Evolutionary conservation across 2,329 filamentous ascomycete genomes (phyloP).

Genomic region (Calonectria pseudoturangicola): DNA sequence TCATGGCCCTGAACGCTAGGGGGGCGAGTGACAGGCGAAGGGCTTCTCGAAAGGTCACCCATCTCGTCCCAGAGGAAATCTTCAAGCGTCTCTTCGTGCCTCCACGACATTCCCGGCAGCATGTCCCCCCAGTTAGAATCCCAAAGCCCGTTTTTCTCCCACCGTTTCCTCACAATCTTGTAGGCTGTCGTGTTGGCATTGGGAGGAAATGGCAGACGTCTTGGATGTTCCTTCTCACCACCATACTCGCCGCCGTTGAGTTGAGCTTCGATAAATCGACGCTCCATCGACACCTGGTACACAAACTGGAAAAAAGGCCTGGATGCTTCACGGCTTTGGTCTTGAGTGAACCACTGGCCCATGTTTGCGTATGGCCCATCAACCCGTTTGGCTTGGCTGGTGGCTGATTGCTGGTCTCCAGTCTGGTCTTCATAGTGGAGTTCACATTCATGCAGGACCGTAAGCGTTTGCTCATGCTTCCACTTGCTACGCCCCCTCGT

Average conservation of each 20-base stretch:
- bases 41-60: too few relatives aligned
- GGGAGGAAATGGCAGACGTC: background rate
- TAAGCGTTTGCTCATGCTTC: background rate
- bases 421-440: background rate
- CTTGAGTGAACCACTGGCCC: background rate
- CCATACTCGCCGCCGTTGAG: background rate
- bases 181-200: constrained; percentile 10
- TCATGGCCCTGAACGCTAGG: too few relatives aligned
- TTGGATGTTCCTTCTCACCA: too few relatives aligned
- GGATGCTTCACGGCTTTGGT: background rate
- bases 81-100: background rate
- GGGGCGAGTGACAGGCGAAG: background rate
- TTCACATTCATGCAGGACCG: background rate
- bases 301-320: constrained; percentile 2
- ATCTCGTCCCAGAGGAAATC: constrained; percentile 2
- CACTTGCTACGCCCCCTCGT: background rate
- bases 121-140: constrained; percentile 4
- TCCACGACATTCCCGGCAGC: constrained; percentile 6
- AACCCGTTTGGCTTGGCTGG: too few relatives aligned
- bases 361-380: too few relatives aligned
- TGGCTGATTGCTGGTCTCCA: background rate
- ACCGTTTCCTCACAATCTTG: background rate
- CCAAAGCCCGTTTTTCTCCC: background rate
- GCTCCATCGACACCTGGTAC: background rate
- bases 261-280: background rate